Conservation (phyloP, 2,329 filamentous ascomycete species). For the Cladorrhinum sp. region DNA sequence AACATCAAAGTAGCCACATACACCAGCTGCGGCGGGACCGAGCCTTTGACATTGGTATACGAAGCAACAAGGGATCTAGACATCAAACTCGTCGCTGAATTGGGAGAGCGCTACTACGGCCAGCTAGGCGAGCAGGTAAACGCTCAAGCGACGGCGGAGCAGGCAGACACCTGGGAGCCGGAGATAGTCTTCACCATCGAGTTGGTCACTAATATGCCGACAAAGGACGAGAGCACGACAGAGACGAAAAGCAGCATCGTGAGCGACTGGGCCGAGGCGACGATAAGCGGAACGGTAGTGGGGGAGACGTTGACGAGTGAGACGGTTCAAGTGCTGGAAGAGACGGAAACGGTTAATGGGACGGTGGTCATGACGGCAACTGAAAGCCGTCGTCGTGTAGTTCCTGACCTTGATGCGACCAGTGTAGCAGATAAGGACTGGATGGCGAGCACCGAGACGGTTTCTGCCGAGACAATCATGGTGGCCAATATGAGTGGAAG, state of each 20-base stretch:
- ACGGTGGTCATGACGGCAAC: not conserved
- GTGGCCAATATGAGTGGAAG: not conserved
- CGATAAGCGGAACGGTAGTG: not conserved
- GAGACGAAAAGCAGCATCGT: not conserved
- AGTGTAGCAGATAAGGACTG: not conserved
- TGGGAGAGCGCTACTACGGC: slow-evolving; percentile 1
- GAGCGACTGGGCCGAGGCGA: slow-evolving; percentile 1
- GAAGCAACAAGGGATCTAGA: slow-evolving; percentile 12
- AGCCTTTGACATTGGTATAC: slow-evolving; percentile 13
- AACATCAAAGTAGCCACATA: slow-evolving; percentile 10
- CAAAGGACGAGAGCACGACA: slow-evolving; percentile 11
- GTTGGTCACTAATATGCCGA: slow-evolving; percentile 15
- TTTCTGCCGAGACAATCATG: not conserved
- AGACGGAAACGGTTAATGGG: not conserved
- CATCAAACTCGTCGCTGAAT: slow-evolving; percentile 16
- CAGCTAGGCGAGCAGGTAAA: not conserved
- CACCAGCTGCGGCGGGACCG: slow-evolving; percentile 12
- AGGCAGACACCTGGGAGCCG: not conserved
- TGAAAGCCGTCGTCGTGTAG: not conserved
- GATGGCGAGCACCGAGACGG: not conserved
- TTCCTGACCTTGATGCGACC: not conserved
- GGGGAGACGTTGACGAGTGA: slow-evolving; percentile 11
- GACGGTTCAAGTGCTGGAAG: slow-evolving; percentile 8
- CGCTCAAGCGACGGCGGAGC: not conserved
- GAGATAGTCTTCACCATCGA: slow-evolving; percentile 16